Conservation (phyloP, 2,329 filamentous ascomycete species). For the Paecilomyces fulvus region DNA sequence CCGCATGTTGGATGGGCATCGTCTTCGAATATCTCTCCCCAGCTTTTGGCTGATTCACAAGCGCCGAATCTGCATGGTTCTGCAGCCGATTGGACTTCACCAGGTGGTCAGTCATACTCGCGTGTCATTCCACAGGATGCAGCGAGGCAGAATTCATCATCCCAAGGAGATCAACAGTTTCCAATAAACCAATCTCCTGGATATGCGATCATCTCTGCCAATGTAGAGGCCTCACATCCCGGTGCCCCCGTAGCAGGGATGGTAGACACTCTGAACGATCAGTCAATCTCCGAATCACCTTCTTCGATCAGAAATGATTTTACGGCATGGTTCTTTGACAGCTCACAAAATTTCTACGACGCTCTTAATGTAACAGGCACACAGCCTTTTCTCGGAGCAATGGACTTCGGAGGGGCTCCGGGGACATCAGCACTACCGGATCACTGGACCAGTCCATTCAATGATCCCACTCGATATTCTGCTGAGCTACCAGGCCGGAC, state of each 20-base stretch:
- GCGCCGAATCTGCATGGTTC: background rate
- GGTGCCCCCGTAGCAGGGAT: slow-evolving; percentile 31
- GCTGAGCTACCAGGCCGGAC: background rate
- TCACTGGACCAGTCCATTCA: background rate
- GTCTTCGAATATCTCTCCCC: background rate
- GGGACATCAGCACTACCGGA: background rate
- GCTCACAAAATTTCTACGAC: slow-evolving; percentile 48
- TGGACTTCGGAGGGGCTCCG: background rate
- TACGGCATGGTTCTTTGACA: slow-evolving; percentile 75
- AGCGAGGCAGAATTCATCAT: background rate
- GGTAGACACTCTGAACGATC: slow-evolving; percentile 79
- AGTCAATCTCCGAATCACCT: slow-evolving; percentile 73
- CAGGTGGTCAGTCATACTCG: background rate
- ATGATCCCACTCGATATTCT: background rate
- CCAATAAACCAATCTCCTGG: background rate
- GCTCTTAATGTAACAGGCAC: slow-evolving; percentile 34
- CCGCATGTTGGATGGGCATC: background rate
- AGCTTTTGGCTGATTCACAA: background rate
- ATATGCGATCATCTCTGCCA: background rate
- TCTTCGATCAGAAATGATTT: slow-evolving; percentile 85
- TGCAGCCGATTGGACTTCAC: background rate
- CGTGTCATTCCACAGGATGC: background rate
- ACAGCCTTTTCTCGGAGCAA: slow-evolving; percentile 22
- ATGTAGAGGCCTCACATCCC: slow-evolving; percentile 10
- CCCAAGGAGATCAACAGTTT: background rate